Evolutionary conservation across 768 basidiomycete species (phyloP), one percentile per base, ranked within the genome.

Genomic region (Panaeolus papilionaceus): DNA sequence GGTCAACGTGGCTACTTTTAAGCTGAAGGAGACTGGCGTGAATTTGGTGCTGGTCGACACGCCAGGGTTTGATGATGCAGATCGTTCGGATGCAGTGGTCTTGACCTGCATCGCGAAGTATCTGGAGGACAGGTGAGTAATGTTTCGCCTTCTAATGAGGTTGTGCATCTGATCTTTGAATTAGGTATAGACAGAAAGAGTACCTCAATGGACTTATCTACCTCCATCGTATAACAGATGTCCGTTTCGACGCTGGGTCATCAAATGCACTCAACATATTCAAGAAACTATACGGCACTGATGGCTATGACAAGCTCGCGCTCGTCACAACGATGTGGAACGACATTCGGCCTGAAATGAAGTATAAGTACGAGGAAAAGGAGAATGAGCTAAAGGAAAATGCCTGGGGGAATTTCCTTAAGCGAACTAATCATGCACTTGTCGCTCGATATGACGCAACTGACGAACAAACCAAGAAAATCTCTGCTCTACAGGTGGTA

Each of bases 261-360:
- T 11, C 28, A 33, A 33, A 23, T 37, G 26, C 54, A 11, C 26
- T 51, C 20, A 26, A 26, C 47, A 51, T 51, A 7, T 58, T 58
- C 54, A 33, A 33, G n/a, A 28, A 37, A 7, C 26, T 58, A 14
- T 58, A 28, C 7, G 54, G 54, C 28, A 33, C 4, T 18, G 16
- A 12, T 16, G 54, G 54, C 10, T 58, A 28, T 16, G 54, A 58
- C 14, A 28, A n/a, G 26, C 9, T 58, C 9, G 54, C 26, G 8
- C 28, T 58, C 12, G 54, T 58, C 16, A 58, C 26, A 28, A 33
- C 54, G 9, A 58, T 58, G 54, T 58, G 54, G 54, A 58, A 58
- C 54, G 28, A 58, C 54, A n/a, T 58, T 23, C 10, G 6, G 8
- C 54, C 54, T 7, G 12, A 37, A 16, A 33, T 33, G 26, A 33